phyloP scores from a whole-genome alignment of 805 yeast species.

The Cyberlindnera galapagoensis region DNA sequence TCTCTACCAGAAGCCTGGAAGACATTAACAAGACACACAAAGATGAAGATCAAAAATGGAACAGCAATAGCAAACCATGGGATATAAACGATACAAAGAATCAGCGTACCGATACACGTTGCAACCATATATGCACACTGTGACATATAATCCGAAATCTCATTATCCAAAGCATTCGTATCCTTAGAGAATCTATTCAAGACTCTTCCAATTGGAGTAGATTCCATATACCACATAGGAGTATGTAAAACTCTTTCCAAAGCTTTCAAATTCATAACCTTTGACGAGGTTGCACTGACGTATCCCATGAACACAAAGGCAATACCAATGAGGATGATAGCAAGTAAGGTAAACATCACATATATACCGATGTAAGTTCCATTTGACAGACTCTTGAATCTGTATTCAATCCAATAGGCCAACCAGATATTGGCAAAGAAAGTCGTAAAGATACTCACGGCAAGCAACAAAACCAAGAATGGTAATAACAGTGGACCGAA shows the following conservation, averaged over 20 bases:
- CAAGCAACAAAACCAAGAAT: slow-evolving; percentile 4
- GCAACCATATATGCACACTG: slow-evolving; percentile 42
- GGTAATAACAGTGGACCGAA: slow-evolving; percentile 26
- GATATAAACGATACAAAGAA: slow-evolving; percentile 57
- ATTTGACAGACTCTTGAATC: slow-evolving; percentile 36
- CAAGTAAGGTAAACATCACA: slow-evolving; percentile 47
- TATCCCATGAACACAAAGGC: slow-evolving; percentile 28
- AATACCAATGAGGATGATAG: slow-evolving; percentile 22
- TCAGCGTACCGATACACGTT: slow-evolving; percentile 49
- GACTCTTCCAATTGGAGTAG: slow-evolving; percentile 51
- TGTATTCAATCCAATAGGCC: slow-evolving; percentile 62
- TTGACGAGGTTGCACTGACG: slow-evolving; percentile 9
- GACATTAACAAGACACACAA: slow-evolving; percentile 38
- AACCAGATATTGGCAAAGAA: slow-evolving; percentile 69
- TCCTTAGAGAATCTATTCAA: slow-evolving; percentile 40
- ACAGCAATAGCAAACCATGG: slow-evolving; percentile 69
- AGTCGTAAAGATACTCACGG: slow-evolving; percentile 42
- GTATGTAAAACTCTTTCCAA: slow-evolving; percentile 51
- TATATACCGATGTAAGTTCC: slow-evolving; percentile 61
- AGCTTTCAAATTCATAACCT: slow-evolving; percentile 37
- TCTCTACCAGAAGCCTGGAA: slow-evolving; percentile 72
- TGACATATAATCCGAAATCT: slow-evolving; percentile 57
- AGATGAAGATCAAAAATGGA: slow-evolving; percentile 40
- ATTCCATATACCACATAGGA: slow-evolving; percentile 76
- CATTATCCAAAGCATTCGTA: slow-evolving; percentile 73